Conservation (phyloP, 257 asterid genomes). For the Ocimum tenuiflorum region DNA sequence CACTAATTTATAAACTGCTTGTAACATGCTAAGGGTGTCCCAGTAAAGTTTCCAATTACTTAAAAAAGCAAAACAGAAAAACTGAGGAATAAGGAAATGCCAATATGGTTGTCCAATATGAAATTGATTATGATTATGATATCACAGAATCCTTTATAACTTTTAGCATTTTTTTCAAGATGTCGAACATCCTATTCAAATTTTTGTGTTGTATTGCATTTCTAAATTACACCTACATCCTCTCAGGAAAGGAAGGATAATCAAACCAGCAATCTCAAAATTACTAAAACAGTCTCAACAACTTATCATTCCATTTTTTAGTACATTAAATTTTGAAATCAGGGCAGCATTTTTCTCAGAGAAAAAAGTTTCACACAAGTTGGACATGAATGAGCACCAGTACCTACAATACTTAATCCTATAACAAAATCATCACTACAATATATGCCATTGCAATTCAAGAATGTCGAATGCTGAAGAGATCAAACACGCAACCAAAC, state of each 20-base stretch:
- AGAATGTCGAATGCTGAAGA: neutral
- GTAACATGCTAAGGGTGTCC: constrained; percentile 1
- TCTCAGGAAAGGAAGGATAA: too few relatives aligned
- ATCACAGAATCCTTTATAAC: neutral
- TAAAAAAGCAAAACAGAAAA: neutral
- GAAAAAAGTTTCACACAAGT: too few relatives aligned
- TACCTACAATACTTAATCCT: constrained; percentile 5
- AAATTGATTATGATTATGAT: neutral
- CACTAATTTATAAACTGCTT: neutral
- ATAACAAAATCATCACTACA: constrained; percentile 1
- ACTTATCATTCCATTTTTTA: too few relatives aligned
- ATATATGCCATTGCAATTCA: constrained; percentile 6
- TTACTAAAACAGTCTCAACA: too few relatives aligned
- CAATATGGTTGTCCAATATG: neutral
- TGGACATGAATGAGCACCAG: neutral
- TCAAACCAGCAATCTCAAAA: too few relatives aligned
- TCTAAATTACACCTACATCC: too few relatives aligned
- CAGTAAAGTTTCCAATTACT: neutral
- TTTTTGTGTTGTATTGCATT: too few relatives aligned
- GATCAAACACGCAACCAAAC: constrained; percentile 6
- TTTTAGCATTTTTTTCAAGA: too few relatives aligned
- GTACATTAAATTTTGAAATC: too few relatives aligned
- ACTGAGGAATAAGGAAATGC: neutral
- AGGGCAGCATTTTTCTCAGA: too few relatives aligned
- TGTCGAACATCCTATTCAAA: too few relatives aligned